Percentiles rank a stretch among this genome's conserved stretches.
phyloP scores from a whole-genome alignment of 1,284 basidiomycete genomes.

The Singerocomus inundabilis region DNA sequence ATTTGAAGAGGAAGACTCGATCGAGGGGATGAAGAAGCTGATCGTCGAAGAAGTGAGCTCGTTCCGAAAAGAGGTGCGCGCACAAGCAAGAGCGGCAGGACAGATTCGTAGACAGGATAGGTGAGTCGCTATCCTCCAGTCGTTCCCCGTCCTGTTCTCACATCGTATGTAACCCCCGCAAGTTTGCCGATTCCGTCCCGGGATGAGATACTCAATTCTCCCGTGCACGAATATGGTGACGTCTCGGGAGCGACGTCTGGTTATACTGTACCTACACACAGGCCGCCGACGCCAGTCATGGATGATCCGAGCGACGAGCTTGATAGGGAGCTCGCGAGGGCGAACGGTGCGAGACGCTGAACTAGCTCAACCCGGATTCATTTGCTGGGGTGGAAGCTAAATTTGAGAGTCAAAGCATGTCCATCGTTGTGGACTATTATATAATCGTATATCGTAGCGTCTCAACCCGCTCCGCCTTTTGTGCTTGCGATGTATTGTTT shows the following conservation, averaged over 20 bases:
- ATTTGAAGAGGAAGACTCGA: slow-evolving; percentile 96
- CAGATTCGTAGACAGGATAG: slow-evolving; percentile 74
- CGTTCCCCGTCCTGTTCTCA: slow-evolving; percentile 2
- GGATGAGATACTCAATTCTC: slow-evolving; percentile 77
- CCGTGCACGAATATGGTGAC: slow-evolving; percentile 66
- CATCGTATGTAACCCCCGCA: not conserved
- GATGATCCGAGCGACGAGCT: slow-evolving; percentile 87
- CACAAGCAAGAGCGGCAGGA: slow-evolving; percentile 66
- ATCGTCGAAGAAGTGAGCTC: slow-evolving; percentile 91
- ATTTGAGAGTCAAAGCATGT: not conserved
- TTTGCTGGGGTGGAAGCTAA: too few relatives aligned
- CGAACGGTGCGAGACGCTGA: slow-evolving; percentile 45
- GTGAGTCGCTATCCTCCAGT: slow-evolving; percentile 34
- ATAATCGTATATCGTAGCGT: too few relatives aligned
- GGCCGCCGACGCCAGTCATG: slow-evolving; percentile 59
- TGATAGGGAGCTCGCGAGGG: slow-evolving; percentile 78
- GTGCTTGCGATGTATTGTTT: too few relatives aligned
- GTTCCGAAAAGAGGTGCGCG: slow-evolving; percentile 86
- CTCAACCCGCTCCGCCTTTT: too few relatives aligned
- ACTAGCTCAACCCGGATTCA: not conserved
- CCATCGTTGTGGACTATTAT: not conserved
- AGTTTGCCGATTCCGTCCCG: slow-evolving; percentile 72
- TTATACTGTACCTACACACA: slow-evolving; percentile 49
- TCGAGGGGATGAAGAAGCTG: slow-evolving; percentile 95
- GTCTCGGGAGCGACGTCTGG: slow-evolving; percentile 66